phyloP scores from a whole-genome alignment of 2,329 filamentous ascomycete genomes.

The Chalara sp. region DNA sequence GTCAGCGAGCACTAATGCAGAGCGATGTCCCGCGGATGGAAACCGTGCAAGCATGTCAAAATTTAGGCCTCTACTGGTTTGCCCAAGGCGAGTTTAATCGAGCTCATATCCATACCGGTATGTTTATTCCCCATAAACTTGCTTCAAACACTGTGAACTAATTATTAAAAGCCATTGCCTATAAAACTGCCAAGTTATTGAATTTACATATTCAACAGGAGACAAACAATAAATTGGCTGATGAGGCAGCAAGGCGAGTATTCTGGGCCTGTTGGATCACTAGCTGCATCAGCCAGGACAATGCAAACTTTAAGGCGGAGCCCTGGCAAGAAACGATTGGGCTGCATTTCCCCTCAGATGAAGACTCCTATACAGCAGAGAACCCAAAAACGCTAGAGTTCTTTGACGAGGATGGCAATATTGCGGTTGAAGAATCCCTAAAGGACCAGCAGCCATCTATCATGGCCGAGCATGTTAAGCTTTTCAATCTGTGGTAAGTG shows the following conservation, averaged over 20 bases:
- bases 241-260: conserved; percentile 7
- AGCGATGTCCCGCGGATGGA: conserved; percentile 11
- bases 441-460: conserved; percentile 1
- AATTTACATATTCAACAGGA: conserved; percentile 3
- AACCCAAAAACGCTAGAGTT: conserved; percentile 4
- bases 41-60: conserved; percentile 13
- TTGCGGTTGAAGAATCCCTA: not conserved
- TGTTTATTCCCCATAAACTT: not conserved
- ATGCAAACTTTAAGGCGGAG: conserved; percentile 3
- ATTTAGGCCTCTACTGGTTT: conserved; percentile 14
- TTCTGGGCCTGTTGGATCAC: conserved; percentile 14
- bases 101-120: conserved; percentile 11
- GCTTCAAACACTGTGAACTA: not conserved
- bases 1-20: conserved; percentile 8
- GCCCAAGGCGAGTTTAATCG: conserved; percentile 7
- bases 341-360: conserved; percentile 11
- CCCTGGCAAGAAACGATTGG: conserved; percentile 11
- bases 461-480: conserved; percentile 8
- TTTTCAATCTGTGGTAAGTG: conserved; percentile 11
- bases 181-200: conserved; percentile 7
- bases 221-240: not conserved
- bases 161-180: conserved; percentile 8
- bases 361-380: conserved; percentile 5
- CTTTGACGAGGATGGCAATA: conserved; percentile 10
- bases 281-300: conserved; percentile 8